phyloP scores from a whole-genome alignment of 2,329 filamentous ascomycete genomes.

The Drechslerella coelobrocha region DNA sequence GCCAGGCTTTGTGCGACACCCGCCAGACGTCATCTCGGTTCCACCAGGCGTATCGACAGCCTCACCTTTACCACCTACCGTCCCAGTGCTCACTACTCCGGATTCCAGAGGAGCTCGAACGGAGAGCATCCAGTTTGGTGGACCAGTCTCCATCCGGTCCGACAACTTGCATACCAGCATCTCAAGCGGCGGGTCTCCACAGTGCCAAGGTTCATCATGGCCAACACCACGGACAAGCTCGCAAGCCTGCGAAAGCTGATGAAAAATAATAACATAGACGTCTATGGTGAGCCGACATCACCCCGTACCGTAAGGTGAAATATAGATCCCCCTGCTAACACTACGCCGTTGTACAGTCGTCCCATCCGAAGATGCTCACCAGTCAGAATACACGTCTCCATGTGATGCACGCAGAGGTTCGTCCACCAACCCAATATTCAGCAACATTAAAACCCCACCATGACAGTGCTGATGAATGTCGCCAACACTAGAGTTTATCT shows the following conservation, averaged over 20 bases:
- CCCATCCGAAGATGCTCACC: slow-evolving; percentile 95
- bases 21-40: not conserved
- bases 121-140: not conserved
- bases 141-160: not conserved
- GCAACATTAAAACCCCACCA: not conserved
- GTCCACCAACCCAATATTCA: slow-evolving; percentile 30
- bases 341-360: slow-evolving; percentile 69
- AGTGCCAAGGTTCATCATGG: slow-evolving; percentile 55
- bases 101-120: not conserved
- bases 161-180: not conserved
- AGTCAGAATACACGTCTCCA: slow-evolving; percentile 97
- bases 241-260: slow-evolving; percentile 80
- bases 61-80: not conserved
- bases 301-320: slow-evolving; percentile 7
- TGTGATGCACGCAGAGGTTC: slow-evolving; percentile 84
- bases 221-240: slow-evolving; percentile 80
- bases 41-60: not conserved
- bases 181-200: slow-evolving; percentile 12
- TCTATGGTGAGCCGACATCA: slow-evolving; percentile 74
- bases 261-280: slow-evolving; percentile 82
- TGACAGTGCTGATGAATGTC: slow-evolving; percentile 25
- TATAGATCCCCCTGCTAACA: slow-evolving; percentile 56
- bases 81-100: not conserved
- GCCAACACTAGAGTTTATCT: slow-evolving; percentile 72
- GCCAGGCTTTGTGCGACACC: not conserved